phyloP scores from a whole-genome alignment of 306 rosid species.

The Rubus idaeus region DNA sequence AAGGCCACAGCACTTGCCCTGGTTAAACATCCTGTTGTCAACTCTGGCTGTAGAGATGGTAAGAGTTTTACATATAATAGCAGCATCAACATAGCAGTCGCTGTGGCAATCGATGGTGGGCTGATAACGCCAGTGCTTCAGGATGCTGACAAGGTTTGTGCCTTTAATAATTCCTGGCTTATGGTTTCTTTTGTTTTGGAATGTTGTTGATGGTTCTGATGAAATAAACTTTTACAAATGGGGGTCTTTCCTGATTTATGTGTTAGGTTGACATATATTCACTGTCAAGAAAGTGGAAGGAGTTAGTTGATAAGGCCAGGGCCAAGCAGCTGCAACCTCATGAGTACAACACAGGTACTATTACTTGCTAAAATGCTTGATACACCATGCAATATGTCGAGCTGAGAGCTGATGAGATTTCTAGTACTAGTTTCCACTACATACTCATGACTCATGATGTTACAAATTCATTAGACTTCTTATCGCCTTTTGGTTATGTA shows the following conservation, averaged over 20 bases:
- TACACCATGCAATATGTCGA: not conserved
- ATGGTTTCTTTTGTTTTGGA: conserved; percentile 15
- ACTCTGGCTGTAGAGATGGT: conserved; percentile 95
- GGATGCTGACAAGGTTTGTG: conserved; percentile 85
- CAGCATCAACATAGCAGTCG: conserved; percentile 85
- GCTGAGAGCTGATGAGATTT: not conserved
- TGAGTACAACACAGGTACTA: conserved; percentile 73
- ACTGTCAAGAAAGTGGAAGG: conserved; percentile 95
- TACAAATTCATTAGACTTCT: not conserved
- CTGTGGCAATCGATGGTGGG: conserved; percentile 92
- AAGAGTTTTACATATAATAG: conserved; percentile 88
- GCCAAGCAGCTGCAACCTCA: conserved; percentile 97
- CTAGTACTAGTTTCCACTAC: not conserved
- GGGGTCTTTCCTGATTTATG: conserved; percentile 21
- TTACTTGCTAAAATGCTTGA: not conserved
- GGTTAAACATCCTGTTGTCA: conserved; percentile 81
- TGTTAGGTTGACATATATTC: conserved; percentile 81
- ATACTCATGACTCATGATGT: not conserved
- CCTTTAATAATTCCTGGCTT: not conserved
- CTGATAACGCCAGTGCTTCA: conserved; percentile 92
- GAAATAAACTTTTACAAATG: not conserved
- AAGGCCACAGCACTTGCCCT: conserved; percentile 95
- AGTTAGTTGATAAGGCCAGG: conserved; percentile 89
- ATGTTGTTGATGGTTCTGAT: not conserved
- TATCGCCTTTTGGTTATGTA: not conserved